Evolutionary conservation across 2,329 filamentous ascomycete species (phyloP).

Genomic region (Aureobasidium subglaciale): DNA sequence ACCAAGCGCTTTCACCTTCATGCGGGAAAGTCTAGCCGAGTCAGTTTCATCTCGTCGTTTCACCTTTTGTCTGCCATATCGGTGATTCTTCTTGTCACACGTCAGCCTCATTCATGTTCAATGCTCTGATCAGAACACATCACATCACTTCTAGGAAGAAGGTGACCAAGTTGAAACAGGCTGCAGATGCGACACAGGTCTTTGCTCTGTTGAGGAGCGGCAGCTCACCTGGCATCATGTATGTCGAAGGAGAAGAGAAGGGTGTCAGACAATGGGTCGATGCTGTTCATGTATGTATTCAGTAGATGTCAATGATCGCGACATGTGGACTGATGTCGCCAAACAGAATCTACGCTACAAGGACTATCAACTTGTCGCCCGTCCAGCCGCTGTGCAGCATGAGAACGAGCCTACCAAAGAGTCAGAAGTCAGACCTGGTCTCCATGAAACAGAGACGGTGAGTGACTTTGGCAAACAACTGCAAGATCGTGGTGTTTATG

Average conservation of each 20-base stretch:
- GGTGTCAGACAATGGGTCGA: constrained; percentile 58
- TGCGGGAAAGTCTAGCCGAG: neutral
- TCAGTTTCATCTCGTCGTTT: neutral
- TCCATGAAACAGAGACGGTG: constrained; percentile 55
- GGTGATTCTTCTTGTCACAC: neutral
- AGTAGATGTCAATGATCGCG: neutral
- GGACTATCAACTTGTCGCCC: constrained; percentile 58
- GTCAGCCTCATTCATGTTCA: constrained; percentile 28
- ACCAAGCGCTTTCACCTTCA: neutral
- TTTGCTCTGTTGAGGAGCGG: constrained; percentile 62
- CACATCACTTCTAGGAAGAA: constrained; percentile 79
- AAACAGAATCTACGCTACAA: constrained; percentile 56
- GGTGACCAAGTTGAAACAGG: constrained; percentile 55
- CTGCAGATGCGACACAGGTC: constrained; percentile 53
- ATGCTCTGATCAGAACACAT: constrained; percentile 67
- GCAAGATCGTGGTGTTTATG: constrained; percentile 50
- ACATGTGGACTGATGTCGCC: neutral
- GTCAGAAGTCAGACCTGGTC: constrained; percentile 33
- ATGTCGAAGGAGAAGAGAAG: constrained; percentile 57
- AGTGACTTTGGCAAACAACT: constrained; percentile 58
- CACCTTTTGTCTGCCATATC: no score
- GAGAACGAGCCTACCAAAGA: neutral
- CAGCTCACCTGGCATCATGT: constrained; percentile 69
- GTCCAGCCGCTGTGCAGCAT: constrained; percentile 38
- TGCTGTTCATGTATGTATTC: constrained; percentile 46